Evolutionary conservation across 768 basidiomycete genomes (phyloP), one percentile per base, ranked within the genome.

Genomic region (Royoungia palumana): DNA sequence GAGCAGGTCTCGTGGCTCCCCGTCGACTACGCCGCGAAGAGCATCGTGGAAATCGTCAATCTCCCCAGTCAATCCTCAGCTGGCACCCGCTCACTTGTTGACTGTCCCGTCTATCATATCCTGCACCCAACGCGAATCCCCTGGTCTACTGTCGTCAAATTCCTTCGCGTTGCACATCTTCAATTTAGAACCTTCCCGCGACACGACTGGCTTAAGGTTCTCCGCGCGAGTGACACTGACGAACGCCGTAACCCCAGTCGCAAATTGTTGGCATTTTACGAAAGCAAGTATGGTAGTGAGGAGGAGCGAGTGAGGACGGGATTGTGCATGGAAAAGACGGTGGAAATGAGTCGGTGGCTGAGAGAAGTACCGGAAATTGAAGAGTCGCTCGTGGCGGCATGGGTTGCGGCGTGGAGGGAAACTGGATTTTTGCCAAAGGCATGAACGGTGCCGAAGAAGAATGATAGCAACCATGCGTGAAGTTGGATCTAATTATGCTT

Each of bases 1-100:
- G 71, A 74, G 57, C 59, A 22, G 5, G 57, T 61, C 17, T 54
- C 75, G 0, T 81, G 79, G 78, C 67, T 82, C 2, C 78, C 80
- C 0, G 77, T 80, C 43, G 72, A 82, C 64, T 70, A 66, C 44
- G 79, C 79, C 1, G 79, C 72, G 8, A 64, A 64, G 28, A 71
- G 70, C 16, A 77, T 81, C 51, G 54, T 67, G 34, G 77, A 82
- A 49, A 68, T 81, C 43, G 64, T 75, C 5, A 44, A 39, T 1
- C 42, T 56, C 14, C 46, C 55, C 30, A 34, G 30, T 14, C 30
- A 32, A 32, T 13, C 30, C 14, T 32, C 30, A 11, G 3, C 12
- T 28, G 28, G 11, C 28, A 28, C 9, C 6, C 9, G 8, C 3
- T 8, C n/a, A n/a, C 14, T 41, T 6, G 8, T 28, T 8, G 43